Evolutionary conservation across 2,329 filamentous ascomycete genomes (phyloP), one percentile per base, ranked within the genome.

Genomic region (Lomentospora prolificans): DNA sequence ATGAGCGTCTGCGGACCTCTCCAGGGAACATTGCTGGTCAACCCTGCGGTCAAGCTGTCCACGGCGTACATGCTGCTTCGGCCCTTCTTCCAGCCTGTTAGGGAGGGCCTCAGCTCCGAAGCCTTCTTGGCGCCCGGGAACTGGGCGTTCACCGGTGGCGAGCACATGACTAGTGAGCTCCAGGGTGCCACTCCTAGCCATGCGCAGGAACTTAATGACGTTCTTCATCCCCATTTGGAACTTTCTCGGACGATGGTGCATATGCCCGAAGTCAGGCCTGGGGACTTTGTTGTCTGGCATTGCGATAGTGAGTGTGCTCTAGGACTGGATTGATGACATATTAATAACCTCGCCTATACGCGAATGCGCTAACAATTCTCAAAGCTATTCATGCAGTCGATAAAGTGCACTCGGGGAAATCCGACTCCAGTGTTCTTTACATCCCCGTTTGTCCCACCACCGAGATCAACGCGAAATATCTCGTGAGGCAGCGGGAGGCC

Each of bases 391-490:
- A 96, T 66, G 82, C 89, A 0, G 91, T 96, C 0, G 91, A 96
- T 70, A 85, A 82, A 61, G 75, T 84, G 1, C 91, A 96, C 66
- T 69, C 69, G 1, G 92, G 91, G 1, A 75, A 71, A 1, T 69
- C 73, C 0, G 91, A 96, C 67, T 90, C 87, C 0, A 90, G 85
- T 62, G 91, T 96, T 0, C 65, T 96, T 58, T 96, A 96, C 64
- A 95, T 96, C 56, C 90, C 91, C 0, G 85, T 89, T 0, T 94
- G 88, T 55, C 90, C 91, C 0, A 76, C 90, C 28, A 95, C 90
- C 0, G 80, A 85, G 55, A 71, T 75, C 39, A 96, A 94, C 63
- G 84, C 86, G 0, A 70, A 79, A 22, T 94, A 91, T 65, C 73
- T 92, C 1, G 76, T 71, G 1, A 77, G 81, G 14, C 90, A 95